These are phyloP conservation scores for Naumovozyma baii DNA, from an alignment of 805 yeast species.

Conservation along the genomic window DNA sequence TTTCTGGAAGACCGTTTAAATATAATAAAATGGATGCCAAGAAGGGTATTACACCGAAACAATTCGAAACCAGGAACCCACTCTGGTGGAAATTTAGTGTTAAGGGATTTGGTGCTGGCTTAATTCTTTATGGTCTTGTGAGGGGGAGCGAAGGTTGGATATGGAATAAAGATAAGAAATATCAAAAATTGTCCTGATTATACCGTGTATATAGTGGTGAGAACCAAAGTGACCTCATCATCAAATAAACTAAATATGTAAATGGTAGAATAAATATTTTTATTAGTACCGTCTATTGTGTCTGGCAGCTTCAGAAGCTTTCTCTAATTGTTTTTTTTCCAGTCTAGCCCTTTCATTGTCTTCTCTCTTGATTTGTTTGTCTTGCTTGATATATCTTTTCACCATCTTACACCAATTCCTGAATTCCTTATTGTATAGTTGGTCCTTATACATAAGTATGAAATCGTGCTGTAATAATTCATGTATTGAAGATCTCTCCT, in stretches of 20 bases:
- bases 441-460: conserved; percentile 27
- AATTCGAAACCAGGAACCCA: conserved; percentile 36
- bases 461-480: conserved; percentile 44
- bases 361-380: conserved; percentile 26
- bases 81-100: conserved; percentile 54
- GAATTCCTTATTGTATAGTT: conserved; percentile 25
- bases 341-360: conserved; percentile 23
- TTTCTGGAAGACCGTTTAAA: conserved; percentile 45
- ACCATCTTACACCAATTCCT: conserved; percentile 36
- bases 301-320: conserved; percentile 15
- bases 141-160: conserved; percentile 57
- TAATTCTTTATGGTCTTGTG: conserved; percentile 48
- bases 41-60: conserved; percentile 21
- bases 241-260: no score
- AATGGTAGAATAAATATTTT: no score
- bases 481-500: conserved; percentile 60
- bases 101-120: conserved; percentile 42
- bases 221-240: no score
- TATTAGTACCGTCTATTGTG: not conserved
- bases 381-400: conserved; percentile 24
- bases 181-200: conserved; percentile 7
- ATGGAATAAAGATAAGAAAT: conserved; percentile 35
- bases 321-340: conserved; percentile 21
- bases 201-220: no score
- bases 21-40: conserved; percentile 36